phyloP scores from a whole-genome alignment of 2,329 filamentous ascomycete species.

The Diplodia scrobiculata region DNA sequence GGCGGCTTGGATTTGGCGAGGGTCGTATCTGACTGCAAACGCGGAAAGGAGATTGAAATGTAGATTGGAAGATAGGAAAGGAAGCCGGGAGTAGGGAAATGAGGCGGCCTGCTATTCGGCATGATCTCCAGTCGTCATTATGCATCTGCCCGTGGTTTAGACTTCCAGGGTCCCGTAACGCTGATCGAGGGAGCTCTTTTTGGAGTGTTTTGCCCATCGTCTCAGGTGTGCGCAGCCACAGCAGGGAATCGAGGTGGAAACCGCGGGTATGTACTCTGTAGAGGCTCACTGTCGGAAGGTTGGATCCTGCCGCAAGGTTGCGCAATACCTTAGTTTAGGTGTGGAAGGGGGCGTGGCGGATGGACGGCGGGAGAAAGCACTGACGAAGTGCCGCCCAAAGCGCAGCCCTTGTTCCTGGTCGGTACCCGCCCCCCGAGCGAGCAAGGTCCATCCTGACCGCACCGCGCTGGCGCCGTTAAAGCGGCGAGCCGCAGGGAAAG shows the following conservation, averaged over 20 bases:
- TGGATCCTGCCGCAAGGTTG: background rate
- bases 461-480: constrained; percentile 7
- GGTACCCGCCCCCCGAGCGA: background rate
- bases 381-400: constrained; percentile 14
- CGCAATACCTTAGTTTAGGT: background rate
- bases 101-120: background rate
- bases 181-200: background rate
- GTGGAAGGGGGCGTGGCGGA: background rate
- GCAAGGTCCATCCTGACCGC: constrained; percentile 20
- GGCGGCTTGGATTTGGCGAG: background rate
- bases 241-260: background rate
- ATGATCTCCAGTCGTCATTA: background rate
- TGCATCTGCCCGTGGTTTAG: constrained; percentile 2
- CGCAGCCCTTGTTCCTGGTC: background rate
- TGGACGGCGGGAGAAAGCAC: constrained; percentile 18
- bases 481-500: constrained; percentile 1
- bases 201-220: background rate
- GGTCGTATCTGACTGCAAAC: background rate
- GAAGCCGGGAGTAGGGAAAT: background rate
- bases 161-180: background rate
- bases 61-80: background rate
- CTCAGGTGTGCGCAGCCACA: background rate
- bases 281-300: background rate
- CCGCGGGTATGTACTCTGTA: background rate
- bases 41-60: background rate